phyloP scores from a whole-genome alignment of 179 eudicot genomes.

The Camellia oleifera region DNA sequence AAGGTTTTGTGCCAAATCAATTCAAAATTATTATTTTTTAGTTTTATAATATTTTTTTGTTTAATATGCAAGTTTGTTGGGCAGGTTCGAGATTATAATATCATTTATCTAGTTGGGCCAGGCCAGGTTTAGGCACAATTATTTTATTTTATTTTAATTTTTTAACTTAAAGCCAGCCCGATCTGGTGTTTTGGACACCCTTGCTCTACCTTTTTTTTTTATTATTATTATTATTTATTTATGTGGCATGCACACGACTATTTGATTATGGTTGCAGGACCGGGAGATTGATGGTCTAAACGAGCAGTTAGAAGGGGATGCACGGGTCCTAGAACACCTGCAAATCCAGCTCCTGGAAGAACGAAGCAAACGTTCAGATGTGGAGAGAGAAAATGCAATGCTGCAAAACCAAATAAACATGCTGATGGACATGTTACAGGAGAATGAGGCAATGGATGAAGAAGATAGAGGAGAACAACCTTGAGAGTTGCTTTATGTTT shows the following conservation, averaged over 20 bases:
- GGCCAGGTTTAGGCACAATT: no score
- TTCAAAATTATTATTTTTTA: no score
- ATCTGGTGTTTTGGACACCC: no score
- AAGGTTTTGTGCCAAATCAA: no score
- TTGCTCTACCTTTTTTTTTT: no score
- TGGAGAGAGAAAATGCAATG: conserved; percentile 72
- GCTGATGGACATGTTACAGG: conserved; percentile 91
- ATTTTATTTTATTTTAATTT: no score
- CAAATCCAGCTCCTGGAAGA: conserved; percentile 89
- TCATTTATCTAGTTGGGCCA: no score
- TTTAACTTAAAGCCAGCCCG: no score
- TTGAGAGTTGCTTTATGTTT: conserved; percentile 12
- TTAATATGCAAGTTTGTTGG: no score
- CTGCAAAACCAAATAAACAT: conserved; percentile 79
- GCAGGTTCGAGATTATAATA: no score
- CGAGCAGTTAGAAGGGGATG: conserved; percentile 86
- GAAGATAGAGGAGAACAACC: conserved; percentile 38
- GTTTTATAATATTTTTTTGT: no score
- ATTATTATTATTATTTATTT: not conserved
- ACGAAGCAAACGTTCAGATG: conserved; percentile 78
- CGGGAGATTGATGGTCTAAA: conserved; percentile 62
- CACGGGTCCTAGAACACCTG: conserved; percentile 75
- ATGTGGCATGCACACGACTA: not conserved
- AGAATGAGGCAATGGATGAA: conserved; percentile 47
- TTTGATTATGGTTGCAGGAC: conserved; percentile 33